These are phyloP conservation scores for Haplographium delicatum DNA, from an alignment of 495 filamentous ascomycete species.

Conservation along the genomic window DNA sequence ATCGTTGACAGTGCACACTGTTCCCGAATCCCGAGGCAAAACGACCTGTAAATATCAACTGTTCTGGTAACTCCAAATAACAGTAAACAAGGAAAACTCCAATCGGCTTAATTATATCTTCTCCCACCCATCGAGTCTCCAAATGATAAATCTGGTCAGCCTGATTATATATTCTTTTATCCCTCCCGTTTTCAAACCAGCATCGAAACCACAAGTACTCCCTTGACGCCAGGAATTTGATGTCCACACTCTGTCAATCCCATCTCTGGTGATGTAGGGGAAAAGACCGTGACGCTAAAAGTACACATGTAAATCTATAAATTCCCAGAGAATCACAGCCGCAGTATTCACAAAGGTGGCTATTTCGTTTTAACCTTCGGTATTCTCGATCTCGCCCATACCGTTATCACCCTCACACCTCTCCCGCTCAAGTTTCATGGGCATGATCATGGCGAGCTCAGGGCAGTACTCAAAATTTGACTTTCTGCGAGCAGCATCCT, in stretches of 20 bases:
- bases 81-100: too few species aligned
- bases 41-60: too few species aligned
- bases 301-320: constrained; percentile 7
- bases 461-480: constrained; percentile 44
- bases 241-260: neutral
- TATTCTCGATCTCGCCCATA: constrained; percentile 13
- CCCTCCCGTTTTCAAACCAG: neutral
- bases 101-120: too few species aligned
- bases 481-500: constrained; percentile 30
- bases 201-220: neutral
- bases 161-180: too few species aligned
- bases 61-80: too few species aligned
- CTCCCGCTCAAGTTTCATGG: constrained; percentile 44
- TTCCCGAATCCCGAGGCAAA: too few species aligned
- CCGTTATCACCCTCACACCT: constrained; percentile 32
- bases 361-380: constrained; percentile 3
- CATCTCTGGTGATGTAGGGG: neutral
- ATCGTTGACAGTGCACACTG: too few species aligned
- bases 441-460: constrained; percentile 43
- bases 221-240: neutral
- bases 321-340: neutral
- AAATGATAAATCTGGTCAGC: too few species aligned
- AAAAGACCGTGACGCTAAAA: constrained; percentile 4
- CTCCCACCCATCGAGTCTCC: too few species aligned
- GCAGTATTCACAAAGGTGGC: neutral